Base-by-base conservation (phyloP, 305 asterid genomes). In the Solanum hybrid region DNA sequence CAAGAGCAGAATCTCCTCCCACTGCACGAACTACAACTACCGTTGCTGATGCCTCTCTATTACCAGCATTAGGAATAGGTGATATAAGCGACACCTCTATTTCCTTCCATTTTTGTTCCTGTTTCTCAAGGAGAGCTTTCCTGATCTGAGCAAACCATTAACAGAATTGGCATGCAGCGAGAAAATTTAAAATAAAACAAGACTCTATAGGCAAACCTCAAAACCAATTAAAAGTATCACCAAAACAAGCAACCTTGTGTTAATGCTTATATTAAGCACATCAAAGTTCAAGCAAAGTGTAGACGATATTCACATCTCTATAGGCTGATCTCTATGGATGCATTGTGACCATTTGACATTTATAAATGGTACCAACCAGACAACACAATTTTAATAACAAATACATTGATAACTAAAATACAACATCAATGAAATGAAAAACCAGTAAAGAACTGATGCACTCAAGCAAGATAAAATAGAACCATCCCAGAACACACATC, bases 81-180 rank as follows among this genome's bases (percentile, higher is more conserved):
- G 98, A 94, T 93, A 97, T 95, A 90, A 97, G 98, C 80, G 98
- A 94, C 84, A 98, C 98, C 94, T 97, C 99, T 74, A 97, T 97
- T 93, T 97, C 99, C 93, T 97, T 97, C 99, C 98, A 97, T 91
- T 97, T 97, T 35, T 98, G 98, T 92, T 97, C 99, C 92, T 97
- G 98, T 94, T 97, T 97, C 93, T 97, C 99, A 92, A 95, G 90
- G 61, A 97, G 98, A 86, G 97, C 98, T 92, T 97, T 97, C 93
- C 96, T 92, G 12, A 98, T 98, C 99, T 98, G 98, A 94, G 93
- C 84, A 51, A 86, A 86, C 89, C 81, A 76, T 29, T 14, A n/a
- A 42, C 51, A 39, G 20, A 13, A 73, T 80, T 57, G 91, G 40
- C 67, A 81, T 81, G 24, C 67, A 6, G 18, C 36, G 33, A 81